Percentiles rank a stretch among this genome's conserved stretches.
phyloP scores from a whole-genome alignment of 495 filamentous ascomycete genomes.

The Tricharina praecox region DNA sequence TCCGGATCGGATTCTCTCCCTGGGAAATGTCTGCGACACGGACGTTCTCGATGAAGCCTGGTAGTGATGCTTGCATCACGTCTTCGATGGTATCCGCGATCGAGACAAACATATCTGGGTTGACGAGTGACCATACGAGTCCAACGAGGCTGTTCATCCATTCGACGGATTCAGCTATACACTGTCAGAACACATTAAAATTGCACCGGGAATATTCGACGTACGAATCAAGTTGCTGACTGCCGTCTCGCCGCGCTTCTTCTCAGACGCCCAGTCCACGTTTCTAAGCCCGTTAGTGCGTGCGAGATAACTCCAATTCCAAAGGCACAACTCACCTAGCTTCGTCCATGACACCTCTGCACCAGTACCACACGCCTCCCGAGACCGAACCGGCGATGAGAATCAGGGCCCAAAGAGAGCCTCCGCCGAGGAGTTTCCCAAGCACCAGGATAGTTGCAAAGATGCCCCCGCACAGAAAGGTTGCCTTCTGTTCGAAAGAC shows the following conservation, averaged over 20 bases:
- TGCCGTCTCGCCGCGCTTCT: constrained; percentile 64
- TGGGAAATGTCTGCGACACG: constrained; percentile 92
- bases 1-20: constrained; percentile 73
- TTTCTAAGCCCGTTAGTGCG: constrained; percentile 33
- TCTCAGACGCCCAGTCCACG: constrained; percentile 76
- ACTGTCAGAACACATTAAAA: too few species aligned
- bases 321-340: constrained; percentile 30
- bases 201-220: too few species aligned
- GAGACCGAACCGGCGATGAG: constrained; percentile 50
- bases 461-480: constrained; percentile 47
- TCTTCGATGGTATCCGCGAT: constrained; percentile 60
- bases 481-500: constrained; percentile 53
- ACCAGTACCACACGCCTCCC: constrained; percentile 70
- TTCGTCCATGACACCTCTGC: constrained; percentile 64
- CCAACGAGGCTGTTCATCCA: constrained; percentile 83
- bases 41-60: constrained; percentile 78
- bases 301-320: too few species aligned
- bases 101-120: constrained; percentile 78
- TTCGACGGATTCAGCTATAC: constrained; percentile 83
- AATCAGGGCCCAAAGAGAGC: constrained; percentile 55
- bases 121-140: constrained; percentile 73
- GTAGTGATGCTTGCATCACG: constrained; percentile 90
- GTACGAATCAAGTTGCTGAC: constrained; percentile 69
- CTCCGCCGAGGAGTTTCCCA: constrained; percentile 57
- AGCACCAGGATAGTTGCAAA: constrained; percentile 55